A percentile compares a stretch with the other conserved stretches of the same genome.
These are phyloP conservation scores for Coemansia sp. DNA, from an alignment of 192 early-diverging fungal species.

Conservation along the genomic window DNA sequence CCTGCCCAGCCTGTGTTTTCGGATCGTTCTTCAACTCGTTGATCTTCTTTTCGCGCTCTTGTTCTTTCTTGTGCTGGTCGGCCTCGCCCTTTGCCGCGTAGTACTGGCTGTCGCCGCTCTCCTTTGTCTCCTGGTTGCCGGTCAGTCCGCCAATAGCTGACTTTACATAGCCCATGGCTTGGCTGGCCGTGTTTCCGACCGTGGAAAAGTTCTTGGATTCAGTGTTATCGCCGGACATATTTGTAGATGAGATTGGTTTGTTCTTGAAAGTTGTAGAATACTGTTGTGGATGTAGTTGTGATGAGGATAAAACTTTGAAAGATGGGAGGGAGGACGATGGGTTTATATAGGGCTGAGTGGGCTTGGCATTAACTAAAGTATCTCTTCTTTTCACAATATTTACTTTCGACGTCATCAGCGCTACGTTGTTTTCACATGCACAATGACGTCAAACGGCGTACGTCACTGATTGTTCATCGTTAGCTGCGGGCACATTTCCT, in stretches of 20 bases:
- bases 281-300: not conserved
- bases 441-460: not conserved
- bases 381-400: not conserved
- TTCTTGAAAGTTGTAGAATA: not conserved
- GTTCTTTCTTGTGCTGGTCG: not conserved
- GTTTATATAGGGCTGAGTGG: not conserved
- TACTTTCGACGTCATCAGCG: not conserved
- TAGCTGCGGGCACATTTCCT: not conserved
- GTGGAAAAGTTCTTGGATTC: not conserved
- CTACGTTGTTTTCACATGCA: not conserved
- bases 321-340: not conserved
- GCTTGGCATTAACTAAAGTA: not conserved
- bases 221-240: not conserved
- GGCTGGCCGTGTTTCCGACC: not conserved
- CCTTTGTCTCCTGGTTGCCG: not conserved
- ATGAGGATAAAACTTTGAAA: not conserved
- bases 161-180: not conserved
- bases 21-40: constrained; percentile 2
- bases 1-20: not conserved
- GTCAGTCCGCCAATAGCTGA: not conserved
- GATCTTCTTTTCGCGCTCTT: not conserved
- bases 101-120: not conserved
- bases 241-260: not conserved
- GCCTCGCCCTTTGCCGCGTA: not conserved
- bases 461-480: not conserved